A percentile compares a stretch with the other conserved stretches of the same genome.
phyloP scores from a whole-genome alignment of 1,284 basidiomycete genomes.

The Apiotrichum sp. region DNA sequence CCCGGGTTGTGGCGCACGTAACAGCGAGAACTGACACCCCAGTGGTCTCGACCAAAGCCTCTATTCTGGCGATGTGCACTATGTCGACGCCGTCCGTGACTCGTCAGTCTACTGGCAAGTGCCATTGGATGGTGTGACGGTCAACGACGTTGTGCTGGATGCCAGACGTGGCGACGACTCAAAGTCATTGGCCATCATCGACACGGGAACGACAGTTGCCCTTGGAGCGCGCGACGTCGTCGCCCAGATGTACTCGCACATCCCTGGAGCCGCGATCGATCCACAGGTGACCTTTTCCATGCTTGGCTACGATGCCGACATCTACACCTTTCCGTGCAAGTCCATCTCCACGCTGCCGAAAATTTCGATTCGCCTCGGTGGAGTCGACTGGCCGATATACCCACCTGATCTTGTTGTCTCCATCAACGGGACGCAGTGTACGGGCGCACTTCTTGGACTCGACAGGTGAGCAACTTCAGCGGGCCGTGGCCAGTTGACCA shows the following conservation, averaged over 20 bases:
- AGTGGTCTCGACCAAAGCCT: constrained; percentile 53
- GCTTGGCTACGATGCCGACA: constrained; percentile 7
- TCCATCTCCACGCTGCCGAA: constrained; percentile 1
- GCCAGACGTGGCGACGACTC: background rate
- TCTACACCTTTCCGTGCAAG: constrained; percentile 18
- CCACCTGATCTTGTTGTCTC: constrained; percentile 3
- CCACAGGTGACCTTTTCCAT: background rate
- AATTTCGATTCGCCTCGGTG: constrained; percentile 3
- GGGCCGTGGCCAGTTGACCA: too few species aligned
- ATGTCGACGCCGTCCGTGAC: constrained; percentile 39
- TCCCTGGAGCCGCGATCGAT: constrained; percentile 10
- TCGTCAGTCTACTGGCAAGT: constrained; percentile 1
- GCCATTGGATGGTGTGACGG: background rate
- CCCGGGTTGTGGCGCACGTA: too few species aligned
- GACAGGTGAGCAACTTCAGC: background rate
- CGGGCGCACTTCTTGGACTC: background rate
- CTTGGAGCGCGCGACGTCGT: constrained; percentile 16
- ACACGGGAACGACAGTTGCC: constrained; percentile 31
- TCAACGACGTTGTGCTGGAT: constrained; percentile 1
- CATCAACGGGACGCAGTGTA: background rate
- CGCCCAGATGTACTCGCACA: constrained; percentile 16
- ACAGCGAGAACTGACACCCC: background rate
- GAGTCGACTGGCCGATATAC: constrained; percentile 2
- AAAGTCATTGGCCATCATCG: constrained; percentile 5
- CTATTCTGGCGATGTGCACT: constrained; percentile 70